Conservation (phyloP, 305 asterid species). For the Fraxinus sp. region DNA sequence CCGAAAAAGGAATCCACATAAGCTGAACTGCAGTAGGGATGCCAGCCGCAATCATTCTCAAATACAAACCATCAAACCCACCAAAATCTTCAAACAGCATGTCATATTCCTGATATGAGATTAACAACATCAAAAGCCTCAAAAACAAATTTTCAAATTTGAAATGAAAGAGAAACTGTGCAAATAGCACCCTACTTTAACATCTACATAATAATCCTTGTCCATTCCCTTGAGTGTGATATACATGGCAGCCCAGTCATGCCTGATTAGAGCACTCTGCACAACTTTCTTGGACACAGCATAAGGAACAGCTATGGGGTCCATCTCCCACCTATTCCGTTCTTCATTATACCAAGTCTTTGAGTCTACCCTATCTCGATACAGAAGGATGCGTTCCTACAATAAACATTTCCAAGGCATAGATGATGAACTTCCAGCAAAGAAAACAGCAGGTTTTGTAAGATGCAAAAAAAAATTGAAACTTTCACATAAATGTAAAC, state of each 20-base stretch:
- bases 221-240: conserved; percentile 79
- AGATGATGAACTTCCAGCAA: conserved; percentile 18
- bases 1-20: conserved; percentile 95
- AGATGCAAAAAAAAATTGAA: conserved; percentile 16
- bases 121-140: conserved; percentile 16
- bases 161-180: conserved; percentile 20
- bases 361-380: conserved; percentile 88
- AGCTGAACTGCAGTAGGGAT: conserved; percentile 87
- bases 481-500: conserved; percentile 1
- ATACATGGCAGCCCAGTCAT: conserved; percentile 92
- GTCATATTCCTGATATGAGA: conserved; percentile 73
- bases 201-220: conserved; percentile 75
- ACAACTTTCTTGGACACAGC: conserved; percentile 84
- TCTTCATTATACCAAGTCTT: conserved; percentile 88
- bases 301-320: conserved; percentile 91
- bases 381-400: conserved; percentile 77
- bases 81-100: conserved; percentile 85
- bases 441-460: conserved; percentile 15
- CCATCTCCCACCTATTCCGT: conserved; percentile 88
- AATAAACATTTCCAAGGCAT: conserved; percentile 28
- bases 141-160: background rate
- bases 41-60: conserved; percentile 77
- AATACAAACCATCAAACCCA: conserved; percentile 87
- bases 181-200: conserved; percentile 54
- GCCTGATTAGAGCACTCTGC: conserved; percentile 87